Evolutionary conservation across 768 basidiomycete genomes (phyloP).

Genomic region (Suillus tomentosus): DNA sequence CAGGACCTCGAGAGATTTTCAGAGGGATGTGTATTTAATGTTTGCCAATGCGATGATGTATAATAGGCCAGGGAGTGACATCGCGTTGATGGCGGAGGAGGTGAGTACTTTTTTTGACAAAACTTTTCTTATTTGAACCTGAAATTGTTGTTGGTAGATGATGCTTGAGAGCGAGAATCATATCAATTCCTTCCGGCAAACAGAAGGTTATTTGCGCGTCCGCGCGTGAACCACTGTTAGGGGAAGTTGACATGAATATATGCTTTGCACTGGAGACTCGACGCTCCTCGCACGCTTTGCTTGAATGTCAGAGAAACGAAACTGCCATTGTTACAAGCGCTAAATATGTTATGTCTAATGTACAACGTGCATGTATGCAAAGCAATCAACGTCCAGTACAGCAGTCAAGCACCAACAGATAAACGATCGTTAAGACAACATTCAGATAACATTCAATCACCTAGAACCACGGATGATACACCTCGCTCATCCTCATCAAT

Average conservation of each 20-base stretch:
- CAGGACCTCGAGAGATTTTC: conserved; percentile 80
- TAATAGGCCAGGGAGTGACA: conserved; percentile 82
- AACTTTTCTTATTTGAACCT: neutral
- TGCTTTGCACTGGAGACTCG: neutral
- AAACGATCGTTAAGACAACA: conserved; percentile 3
- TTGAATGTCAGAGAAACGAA: neutral
- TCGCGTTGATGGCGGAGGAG: conserved; percentile 90
- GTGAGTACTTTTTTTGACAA: conserved; percentile 46
- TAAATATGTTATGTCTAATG: conserved; percentile 1
- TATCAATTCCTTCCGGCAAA: conserved; percentile 72
- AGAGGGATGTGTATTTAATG: conserved; percentile 89
- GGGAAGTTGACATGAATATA: neutral
- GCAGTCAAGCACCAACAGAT: neutral
- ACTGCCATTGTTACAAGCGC: neutral
- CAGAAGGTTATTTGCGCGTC: conserved; percentile 64
- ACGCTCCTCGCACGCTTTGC: neutral
- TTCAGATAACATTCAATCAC: conserved; percentile 6
- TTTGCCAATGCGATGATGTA: conserved; percentile 99
- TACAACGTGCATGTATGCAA: conserved; percentile 6
- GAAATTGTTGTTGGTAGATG: conserved; percentile 49
- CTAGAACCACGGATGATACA: conserved; percentile 86
- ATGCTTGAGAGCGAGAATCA: conserved; percentile 71
- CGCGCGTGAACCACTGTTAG: conserved; percentile 23
- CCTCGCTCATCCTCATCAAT: conserved; percentile 83
- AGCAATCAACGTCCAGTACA: conserved; percentile 2